Base-by-base conservation (phyloP, 2,329 filamentous ascomycete species). In the Mariannaea sp. region DNA sequence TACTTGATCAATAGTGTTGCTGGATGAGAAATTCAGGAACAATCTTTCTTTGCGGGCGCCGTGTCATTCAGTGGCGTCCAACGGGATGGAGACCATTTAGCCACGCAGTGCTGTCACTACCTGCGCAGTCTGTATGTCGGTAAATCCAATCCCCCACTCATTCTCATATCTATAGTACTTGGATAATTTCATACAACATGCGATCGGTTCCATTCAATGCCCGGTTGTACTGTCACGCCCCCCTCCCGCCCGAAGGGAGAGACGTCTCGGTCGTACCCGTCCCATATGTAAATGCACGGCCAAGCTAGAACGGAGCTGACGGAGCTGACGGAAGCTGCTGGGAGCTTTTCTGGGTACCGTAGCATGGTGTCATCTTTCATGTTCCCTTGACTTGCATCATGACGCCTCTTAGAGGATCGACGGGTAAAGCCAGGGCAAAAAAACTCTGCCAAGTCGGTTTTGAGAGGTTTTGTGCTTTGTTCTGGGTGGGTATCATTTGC, bases 11-110 rank as follows among this genome's bases (percentile, higher is more conserved):
- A 42, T 32, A 8, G 51, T 41, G 7, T 35, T 29, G n/a, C 29
- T 17, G 50, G 45, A 35, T 24, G 42, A 39, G 39, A 53, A n/a
- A 43, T 41, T 40, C 36, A 52, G 56, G 54, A 54, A 57, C 44
- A 53, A 32, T 30, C 29, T 19, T 7, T 26, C 29, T 24, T 35
- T 32, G 8, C 35, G 19, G 32, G 20, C 36, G 45, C 33, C 27
- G 9, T 49, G 56, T 51, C 40, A 47, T 22, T 47, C 55, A 16
- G 42, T 42, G 49, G 49, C 38, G 51, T 39, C 40, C 39, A 58
- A 27, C 45, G 9, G 16, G 22, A 3, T 16, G 10, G 7, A 13
- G 16, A 24, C 4, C 17, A 29, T 14, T 19, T 35, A 56, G 48
- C 39, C 55, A 39, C 47, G 19, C 35, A 29, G 26, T 16, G 40